These are phyloP conservation scores for Ogataea nonfermentans DNA, from an alignment of 805 yeast genomes.

Conservation along the genomic window DNA sequence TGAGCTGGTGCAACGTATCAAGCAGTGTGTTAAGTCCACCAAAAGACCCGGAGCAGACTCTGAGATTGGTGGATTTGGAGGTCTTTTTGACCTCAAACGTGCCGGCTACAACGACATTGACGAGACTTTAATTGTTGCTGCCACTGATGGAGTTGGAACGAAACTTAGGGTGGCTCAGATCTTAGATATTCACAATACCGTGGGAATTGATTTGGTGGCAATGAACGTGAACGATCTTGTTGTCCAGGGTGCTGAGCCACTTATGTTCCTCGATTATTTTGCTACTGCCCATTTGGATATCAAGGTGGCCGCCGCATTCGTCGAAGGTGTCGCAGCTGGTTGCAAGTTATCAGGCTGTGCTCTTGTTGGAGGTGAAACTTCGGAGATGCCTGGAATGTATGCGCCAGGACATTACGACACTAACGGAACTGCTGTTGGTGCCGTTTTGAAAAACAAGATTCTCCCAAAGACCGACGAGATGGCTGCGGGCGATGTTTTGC, in stretches of 20 bases:
- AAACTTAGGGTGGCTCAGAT: conserved; percentile 92
- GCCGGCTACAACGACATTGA: conserved; percentile 79
- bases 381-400: conserved; percentile 99
- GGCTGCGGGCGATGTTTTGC: conserved; percentile 74
- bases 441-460: conserved; percentile 71
- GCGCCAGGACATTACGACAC: conserved; percentile 95
- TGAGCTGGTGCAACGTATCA: conserved; percentile 82
- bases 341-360: conserved; percentile 96
- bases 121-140: conserved; percentile 86
- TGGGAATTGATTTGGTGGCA: conserved; percentile 97
- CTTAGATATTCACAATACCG: conserved; percentile 89
- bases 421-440: conserved; percentile 98
- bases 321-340: conserved; percentile 94
- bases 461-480: conserved; percentile 70
- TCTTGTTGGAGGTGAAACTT: conserved; percentile 97
- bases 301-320: conserved; percentile 80
- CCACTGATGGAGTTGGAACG: conserved; percentile 99
- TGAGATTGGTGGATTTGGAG: conserved; percentile 98
- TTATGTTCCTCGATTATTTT: conserved; percentile 91
- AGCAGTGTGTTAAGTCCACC: conserved; percentile 86
- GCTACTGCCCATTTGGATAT: conserved; percentile 93
- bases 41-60: conserved; percentile 96
- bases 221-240: conserved; percentile 98
- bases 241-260: conserved; percentile 98
- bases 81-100: conserved; percentile 82